Evolutionary conservation across 2,329 filamentous ascomycete genomes (phyloP).

Genomic region (Aspergillus felis): DNA sequence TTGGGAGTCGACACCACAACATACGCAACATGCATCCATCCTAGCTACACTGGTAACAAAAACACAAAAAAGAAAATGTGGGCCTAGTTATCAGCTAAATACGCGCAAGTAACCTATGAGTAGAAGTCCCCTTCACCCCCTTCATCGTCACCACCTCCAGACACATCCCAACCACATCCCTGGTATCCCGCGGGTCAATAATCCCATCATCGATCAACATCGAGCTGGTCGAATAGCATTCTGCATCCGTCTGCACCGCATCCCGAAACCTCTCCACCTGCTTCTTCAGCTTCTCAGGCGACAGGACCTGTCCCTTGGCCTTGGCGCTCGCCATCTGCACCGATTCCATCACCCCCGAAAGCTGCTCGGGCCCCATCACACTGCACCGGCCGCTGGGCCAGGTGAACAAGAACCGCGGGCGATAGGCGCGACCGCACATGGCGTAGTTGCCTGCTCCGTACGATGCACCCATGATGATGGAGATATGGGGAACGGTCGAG

Average conservation of each 20-base stretch:
- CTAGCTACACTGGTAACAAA: too few species aligned
- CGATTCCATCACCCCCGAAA: slow-evolving; percentile 38
- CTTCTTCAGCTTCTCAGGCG: slow-evolving; percentile 22
- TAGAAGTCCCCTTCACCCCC: slow-evolving; percentile 21
- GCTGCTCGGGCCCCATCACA: slow-evolving; percentile 42
- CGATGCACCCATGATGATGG: slow-evolving; percentile 43
- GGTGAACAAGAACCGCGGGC: slow-evolving; percentile 42
- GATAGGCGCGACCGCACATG: slow-evolving; percentile 44
- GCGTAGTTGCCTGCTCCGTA: slow-evolving; percentile 48
- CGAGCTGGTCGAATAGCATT: slow-evolving; percentile 32
- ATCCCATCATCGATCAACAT: slow-evolving; percentile 35
- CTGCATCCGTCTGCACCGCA: slow-evolving; percentile 28
- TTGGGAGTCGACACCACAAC: too few species aligned
- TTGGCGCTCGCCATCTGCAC: slow-evolving; percentile 26
- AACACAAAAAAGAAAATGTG: too few species aligned
- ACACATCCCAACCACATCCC: slow-evolving; percentile 37
- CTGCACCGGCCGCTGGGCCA: slow-evolving; percentile 40
- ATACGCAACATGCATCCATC: too few species aligned
- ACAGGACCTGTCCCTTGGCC: slow-evolving; percentile 19
- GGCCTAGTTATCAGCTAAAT: too few species aligned
- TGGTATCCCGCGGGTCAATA: slow-evolving; percentile 37
- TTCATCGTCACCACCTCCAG: slow-evolving; percentile 29
- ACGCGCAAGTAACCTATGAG: slow-evolving; percentile 25
- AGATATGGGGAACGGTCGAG: slow-evolving; percentile 44
- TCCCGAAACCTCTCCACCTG: slow-evolving; percentile 23